Percentiles rank a stretch among this genome's conserved stretches.
These are phyloP conservation scores for Phytophthora uliginosa DNA, from an alignment of 352 stramenopile species.

Conservation along the genomic window DNA sequence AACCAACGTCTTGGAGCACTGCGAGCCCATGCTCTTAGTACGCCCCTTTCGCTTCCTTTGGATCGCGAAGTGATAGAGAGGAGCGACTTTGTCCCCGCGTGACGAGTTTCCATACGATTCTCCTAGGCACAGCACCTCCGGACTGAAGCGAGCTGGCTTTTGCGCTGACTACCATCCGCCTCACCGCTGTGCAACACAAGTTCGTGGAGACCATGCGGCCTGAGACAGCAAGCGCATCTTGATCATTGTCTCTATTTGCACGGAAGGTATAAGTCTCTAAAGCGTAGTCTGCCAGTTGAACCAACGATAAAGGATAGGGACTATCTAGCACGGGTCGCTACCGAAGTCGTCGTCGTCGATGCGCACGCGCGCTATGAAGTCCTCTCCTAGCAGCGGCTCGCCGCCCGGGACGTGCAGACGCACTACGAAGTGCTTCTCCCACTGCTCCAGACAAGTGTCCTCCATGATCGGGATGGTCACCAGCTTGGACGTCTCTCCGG, in stretches of 20 bases:
- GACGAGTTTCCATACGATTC: conserved; percentile 17
- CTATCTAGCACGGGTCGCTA: conserved; percentile 54
- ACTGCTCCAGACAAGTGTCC: conserved; percentile 92
- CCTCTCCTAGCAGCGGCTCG: conserved; percentile 89
- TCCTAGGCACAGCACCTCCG: conserved; percentile 20
- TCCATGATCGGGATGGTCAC: conserved; percentile 95
- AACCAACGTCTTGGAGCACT: conserved; percentile 30
- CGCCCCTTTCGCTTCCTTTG: background rate
- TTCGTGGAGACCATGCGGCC: conserved; percentile 16
- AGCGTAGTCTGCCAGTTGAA: too few species aligned
- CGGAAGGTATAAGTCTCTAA: too few species aligned
- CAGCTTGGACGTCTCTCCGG: conserved; percentile 85
- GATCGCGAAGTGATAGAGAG: conserved; percentile 14
- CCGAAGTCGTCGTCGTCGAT: conserved; percentile 96
- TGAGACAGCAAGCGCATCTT: conserved; percentile 12
- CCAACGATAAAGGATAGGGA: too few species aligned
- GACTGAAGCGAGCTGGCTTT: conserved; percentile 30
- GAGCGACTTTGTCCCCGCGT: background rate
- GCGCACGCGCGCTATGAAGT: conserved; percentile 89
- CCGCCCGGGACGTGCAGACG: conserved; percentile 94
- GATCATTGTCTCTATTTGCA: too few species aligned
- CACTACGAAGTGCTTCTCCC: conserved; percentile 93
- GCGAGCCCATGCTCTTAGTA: conserved; percentile 26
- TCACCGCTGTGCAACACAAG: conserved; percentile 15
- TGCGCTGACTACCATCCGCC: conserved; percentile 6